Evolutionary conservation across 495 filamentous ascomycete species (phyloP), one percentile per base, ranked within the genome.

Genomic region (Xylaria telfairii): DNA sequence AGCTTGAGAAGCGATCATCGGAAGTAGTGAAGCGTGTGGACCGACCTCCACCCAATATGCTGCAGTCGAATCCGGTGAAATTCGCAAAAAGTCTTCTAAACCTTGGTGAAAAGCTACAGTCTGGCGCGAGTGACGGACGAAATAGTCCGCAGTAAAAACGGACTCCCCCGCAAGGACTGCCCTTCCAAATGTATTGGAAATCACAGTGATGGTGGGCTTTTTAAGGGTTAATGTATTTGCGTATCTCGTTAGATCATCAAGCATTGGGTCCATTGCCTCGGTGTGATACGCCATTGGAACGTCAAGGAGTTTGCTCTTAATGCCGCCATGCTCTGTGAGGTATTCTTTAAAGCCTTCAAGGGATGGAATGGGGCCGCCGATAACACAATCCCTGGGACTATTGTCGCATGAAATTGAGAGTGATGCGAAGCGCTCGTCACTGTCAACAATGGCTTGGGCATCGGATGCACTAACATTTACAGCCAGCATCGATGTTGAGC

Each of bases 251-350:
- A 69, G 56, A 15, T 69, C 54, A n/a, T 44, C 49, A 24, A 69
- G 54, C 17, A 69, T 69, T 24, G 67, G 67, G 30, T 69, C 54
- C 67, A 69, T 69, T 12, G 67, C 54, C 21, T 59, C 54, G 2
- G 67, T 60, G 34, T 69, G 67, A 32, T 60, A 69, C 26, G 53
- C 53, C 37, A 69, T 39, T 4, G 67, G 67, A 28, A 69, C 67
- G 24, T 69, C 67, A 54, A 69, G 67, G 15, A 60, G 4, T 32
- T 69, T 69, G 41, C 54, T 59, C 54, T 69, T 69, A 21, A 69
- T 32, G 12, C 37, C 57, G 57, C 57, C 37, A 24, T 61, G 17
- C 9, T 19, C 13, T 41, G 57, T 39, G 21, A 61, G 57, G 12
- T 61, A 39, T 9, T 61, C 30, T 37, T 37, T 61, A 41, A 21